Conservation (phyloP, 345 rosid species). For the Camelina neglecta region DNA sequence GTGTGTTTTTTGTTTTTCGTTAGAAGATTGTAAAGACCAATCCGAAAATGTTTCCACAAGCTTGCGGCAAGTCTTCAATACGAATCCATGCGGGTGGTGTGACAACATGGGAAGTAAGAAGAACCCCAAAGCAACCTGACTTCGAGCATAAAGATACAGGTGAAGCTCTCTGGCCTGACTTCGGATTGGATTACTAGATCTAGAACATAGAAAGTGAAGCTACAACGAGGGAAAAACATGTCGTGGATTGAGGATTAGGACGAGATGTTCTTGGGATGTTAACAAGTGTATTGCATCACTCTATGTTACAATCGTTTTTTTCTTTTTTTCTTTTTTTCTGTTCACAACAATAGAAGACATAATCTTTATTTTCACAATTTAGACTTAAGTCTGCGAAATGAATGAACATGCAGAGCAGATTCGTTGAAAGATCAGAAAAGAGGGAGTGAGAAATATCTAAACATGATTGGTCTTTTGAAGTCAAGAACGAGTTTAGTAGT, state of each 20-base stretch:
- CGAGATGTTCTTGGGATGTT: too few species aligned
- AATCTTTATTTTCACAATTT: too few species aligned
- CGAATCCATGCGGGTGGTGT: conserved; percentile 81
- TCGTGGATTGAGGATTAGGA: conserved; percentile 50
- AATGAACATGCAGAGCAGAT: too few species aligned
- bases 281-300: too few species aligned
- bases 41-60: conserved; percentile 18
- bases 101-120: conserved; percentile 65
- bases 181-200: conserved; percentile 67
- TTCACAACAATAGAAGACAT: too few species aligned
- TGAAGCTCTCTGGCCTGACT: conserved; percentile 69
- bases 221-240: conserved; percentile 29
- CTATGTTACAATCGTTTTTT: too few species aligned
- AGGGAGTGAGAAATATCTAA: too few species aligned
- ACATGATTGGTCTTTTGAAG: too few species aligned
- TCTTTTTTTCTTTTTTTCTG: too few species aligned
- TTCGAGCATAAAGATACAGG: conserved; percentile 71
- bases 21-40: conserved; percentile 18
- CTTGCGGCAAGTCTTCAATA: conserved; percentile 76
- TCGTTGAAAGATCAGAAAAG: too few species aligned
- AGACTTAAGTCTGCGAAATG: too few species aligned
- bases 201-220: conserved; percentile 52
- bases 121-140: conserved; percentile 61
- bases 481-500: too few species aligned
- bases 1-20: neutral